A percentile compares a stretch with the other conserved stretches of the same genome.
Evolutionary conservation across 2,329 filamentous ascomycete genomes (phyloP).

Genomic region (Pestalotiopsis sp.): DNA sequence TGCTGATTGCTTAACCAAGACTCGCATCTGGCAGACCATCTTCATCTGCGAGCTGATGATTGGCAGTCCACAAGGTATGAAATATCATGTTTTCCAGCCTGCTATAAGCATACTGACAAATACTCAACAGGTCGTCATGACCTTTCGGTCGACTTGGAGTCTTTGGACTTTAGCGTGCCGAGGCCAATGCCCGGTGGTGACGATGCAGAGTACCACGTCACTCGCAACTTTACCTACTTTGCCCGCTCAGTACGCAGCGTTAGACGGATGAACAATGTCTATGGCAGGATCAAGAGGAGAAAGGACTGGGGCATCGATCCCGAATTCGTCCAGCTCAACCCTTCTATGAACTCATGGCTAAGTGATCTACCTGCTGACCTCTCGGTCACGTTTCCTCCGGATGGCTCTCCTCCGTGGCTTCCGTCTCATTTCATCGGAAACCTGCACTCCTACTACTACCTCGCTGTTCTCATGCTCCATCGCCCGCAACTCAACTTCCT

Average conservation of each 20-base stretch:
- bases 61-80: constrained; percentile 81
- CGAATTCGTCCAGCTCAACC: constrained; percentile 76
- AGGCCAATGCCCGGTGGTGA: constrained; percentile 66
- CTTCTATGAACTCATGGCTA: constrained; percentile 74
- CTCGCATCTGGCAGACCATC: constrained; percentile 85
- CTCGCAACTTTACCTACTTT: constrained; percentile 82
- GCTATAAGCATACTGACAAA: background rate
- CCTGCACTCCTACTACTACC: constrained; percentile 83
- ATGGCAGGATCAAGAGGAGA: constrained; percentile 68
- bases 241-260: constrained; percentile 77
- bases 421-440: constrained; percentile 87
- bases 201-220: constrained; percentile 73
- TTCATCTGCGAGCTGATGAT: constrained; percentile 90
- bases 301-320: constrained; percentile 88
- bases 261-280: constrained; percentile 73
- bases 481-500: constrained; percentile 81
- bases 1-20: constrained; percentile 80
- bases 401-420: constrained; percentile 81
- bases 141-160: constrained; percentile 71
- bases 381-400: constrained; percentile 72
- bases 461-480: constrained; percentile 83
- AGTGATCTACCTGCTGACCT: constrained; percentile 77
- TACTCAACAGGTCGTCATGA: constrained; percentile 67
- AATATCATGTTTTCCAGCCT: background rate
- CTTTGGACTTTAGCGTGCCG: constrained; percentile 72